Evolutionary conservation across 1,284 basidiomycete genomes (phyloP).

Genomic region (Ceratobasidium sp.): DNA sequence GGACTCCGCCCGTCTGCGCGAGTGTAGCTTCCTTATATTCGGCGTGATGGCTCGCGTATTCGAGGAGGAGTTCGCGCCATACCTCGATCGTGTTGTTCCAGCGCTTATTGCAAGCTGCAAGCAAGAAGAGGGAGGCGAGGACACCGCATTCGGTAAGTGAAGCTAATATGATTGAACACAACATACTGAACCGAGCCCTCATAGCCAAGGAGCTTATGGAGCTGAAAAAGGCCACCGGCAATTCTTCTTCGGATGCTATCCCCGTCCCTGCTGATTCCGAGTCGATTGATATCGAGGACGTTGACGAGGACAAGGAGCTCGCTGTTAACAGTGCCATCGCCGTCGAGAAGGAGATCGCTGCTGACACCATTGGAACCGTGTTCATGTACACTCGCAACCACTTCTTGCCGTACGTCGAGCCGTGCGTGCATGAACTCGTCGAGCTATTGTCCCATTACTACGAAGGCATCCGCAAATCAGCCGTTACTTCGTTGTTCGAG

Average conservation of each 20-base stretch:
- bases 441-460: conserved; percentile 93
- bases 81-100: conserved; percentile 89
- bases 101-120: conserved; percentile 87
- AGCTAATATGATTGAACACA: conserved; percentile 57
- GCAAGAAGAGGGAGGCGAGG: conserved; percentile 82
- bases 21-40: conserved; percentile 99
- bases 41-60: conserved; percentile 98
- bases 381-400: conserved; percentile 85
- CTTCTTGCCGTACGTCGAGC: conserved; percentile 92
- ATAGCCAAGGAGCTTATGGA: conserved; percentile 61
- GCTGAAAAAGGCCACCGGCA: conserved; percentile 65
- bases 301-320: conserved; percentile 84
- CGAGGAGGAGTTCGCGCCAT: conserved; percentile 91
- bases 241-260: conserved; percentile 76
- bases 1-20: conserved; percentile 87
- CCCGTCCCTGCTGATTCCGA: conserved; percentile 64
- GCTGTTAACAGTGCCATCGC: conserved; percentile 97
- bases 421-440: conserved; percentile 84
- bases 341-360: conserved; percentile 99
- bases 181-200: conserved; percentile 58
- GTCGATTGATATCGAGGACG: conserved; percentile 78
- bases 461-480: conserved; percentile 97
- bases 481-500: conserved; percentile 89
- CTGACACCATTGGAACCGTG: conserved; percentile 94
- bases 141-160: conserved; percentile 57